Conservation (phyloP, 495 filamentous ascomycete genomes). For the Talaromyces nanjingensis region DNA sequence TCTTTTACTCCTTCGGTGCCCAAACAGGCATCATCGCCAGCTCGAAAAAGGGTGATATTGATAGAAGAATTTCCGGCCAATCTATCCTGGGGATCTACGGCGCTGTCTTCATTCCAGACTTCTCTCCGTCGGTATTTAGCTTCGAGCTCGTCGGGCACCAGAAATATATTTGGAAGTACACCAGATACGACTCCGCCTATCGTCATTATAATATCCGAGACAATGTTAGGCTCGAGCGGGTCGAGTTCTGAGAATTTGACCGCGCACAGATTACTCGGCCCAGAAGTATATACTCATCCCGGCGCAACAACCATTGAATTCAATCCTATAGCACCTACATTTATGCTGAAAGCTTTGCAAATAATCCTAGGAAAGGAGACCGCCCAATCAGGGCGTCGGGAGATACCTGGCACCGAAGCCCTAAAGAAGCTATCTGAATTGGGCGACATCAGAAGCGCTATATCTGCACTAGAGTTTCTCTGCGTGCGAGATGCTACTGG, state of each 20-base stretch:
- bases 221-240: slow-evolving; percentile 64
- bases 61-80: slow-evolving; percentile 94
- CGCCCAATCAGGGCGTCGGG: slow-evolving; percentile 55
- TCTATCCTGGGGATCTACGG: slow-evolving; percentile 58
- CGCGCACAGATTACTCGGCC: slow-evolving; percentile 77
- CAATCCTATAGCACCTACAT: slow-evolving; percentile 83
- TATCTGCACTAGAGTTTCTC: slow-evolving; percentile 84
- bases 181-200: slow-evolving; percentile 56
- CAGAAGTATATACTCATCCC: slow-evolving; percentile 73
- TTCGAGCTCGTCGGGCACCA: slow-evolving; percentile 55
- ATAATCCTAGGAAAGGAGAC: slow-evolving; percentile 76
- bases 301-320: slow-evolving; percentile 75
- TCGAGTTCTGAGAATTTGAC: slow-evolving; percentile 82
- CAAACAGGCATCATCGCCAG: not conserved
- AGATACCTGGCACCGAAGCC: slow-evolving; percentile 62
- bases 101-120: slow-evolving; percentile 65
- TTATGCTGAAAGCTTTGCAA: slow-evolving; percentile 76
- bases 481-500: slow-evolving; percentile 66
- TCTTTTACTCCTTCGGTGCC: not conserved
- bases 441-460: slow-evolving; percentile 87
- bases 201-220: slow-evolving; percentile 88
- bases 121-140: slow-evolving; percentile 70
- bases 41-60: slow-evolving; percentile 54
- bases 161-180: not conserved
- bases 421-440: slow-evolving; percentile 70